A percentile compares a stretch with the other conserved stretches of the same genome.
Evolutionary conservation across 2,329 filamentous ascomycete genomes (phyloP).

Genomic region (Coniochaeta sp.): DNA sequence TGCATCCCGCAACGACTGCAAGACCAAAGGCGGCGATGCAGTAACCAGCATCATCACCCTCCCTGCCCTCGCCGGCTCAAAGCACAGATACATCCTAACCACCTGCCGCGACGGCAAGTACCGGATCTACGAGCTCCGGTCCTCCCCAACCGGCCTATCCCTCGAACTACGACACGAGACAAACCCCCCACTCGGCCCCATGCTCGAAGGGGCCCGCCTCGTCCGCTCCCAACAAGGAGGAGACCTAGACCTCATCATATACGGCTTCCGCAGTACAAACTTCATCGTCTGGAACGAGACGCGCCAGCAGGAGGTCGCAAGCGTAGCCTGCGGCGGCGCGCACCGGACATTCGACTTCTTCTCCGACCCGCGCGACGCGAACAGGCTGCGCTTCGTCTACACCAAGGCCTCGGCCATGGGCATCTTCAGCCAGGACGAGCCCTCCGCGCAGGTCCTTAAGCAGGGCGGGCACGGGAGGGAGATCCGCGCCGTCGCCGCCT

Average conservation of each 20-base stretch:
- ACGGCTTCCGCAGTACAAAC: conserved; percentile 72
- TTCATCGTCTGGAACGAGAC: conserved; percentile 81
- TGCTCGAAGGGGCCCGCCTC: conserved; percentile 69
- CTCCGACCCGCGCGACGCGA: conserved; percentile 8
- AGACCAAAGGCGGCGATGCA: conserved; percentile 42
- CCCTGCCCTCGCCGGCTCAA: conserved; percentile 18
- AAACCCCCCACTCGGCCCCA: conserved; percentile 62
- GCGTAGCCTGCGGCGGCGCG: conserved; percentile 75
- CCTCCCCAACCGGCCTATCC: conserved; percentile 12
- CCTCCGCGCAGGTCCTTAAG: conserved; percentile 43
- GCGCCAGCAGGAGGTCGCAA: conserved; percentile 59
- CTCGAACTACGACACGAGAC: conserved; percentile 59
- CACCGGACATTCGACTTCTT: conserved; percentile 67
- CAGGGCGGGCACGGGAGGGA: conserved; percentile 79
- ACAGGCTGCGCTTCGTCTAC: conserved; percentile 53
- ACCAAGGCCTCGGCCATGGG: conserved; percentile 44
- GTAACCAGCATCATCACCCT: conserved; percentile 60
- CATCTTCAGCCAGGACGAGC: conserved; percentile 12
- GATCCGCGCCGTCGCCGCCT: conserved; percentile 48
- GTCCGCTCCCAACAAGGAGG: conserved; percentile 16
- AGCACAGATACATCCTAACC: conserved; percentile 49
- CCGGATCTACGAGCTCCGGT: conserved; percentile 49
- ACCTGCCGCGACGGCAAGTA: conserved; percentile 73
- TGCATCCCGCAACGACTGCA: conserved; percentile 28
- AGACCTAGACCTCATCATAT: conserved; percentile 56